Percentiles rank a stretch among this genome's conserved stretches.
Conservation (phyloP, 1,284 basidiomycete species). For the Heterobasidion occidentale region DNA sequence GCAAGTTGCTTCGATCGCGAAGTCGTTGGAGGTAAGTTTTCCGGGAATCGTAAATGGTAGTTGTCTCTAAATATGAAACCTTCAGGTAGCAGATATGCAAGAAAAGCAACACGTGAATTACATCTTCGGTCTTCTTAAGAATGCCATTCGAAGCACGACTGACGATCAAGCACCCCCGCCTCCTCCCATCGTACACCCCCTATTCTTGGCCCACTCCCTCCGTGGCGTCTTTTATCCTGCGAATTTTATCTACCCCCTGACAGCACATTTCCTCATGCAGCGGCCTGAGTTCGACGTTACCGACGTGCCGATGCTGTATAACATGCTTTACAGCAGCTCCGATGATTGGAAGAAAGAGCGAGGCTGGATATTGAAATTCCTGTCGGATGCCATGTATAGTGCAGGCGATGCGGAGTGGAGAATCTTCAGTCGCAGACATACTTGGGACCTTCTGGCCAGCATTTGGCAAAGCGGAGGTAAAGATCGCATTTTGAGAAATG, state of each 20-base stretch:
- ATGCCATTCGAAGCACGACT: slow-evolving; percentile 36
- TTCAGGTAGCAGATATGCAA: slow-evolving; percentile 62
- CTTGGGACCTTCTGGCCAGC: slow-evolving; percentile 82
- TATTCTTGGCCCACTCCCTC: slow-evolving; percentile 78
- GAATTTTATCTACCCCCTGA: slow-evolving; percentile 74
- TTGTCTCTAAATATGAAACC: background rate
- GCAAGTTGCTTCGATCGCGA: slow-evolving; percentile 48
- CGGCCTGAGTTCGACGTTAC: slow-evolving; percentile 64
- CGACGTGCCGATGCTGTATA: slow-evolving; percentile 83
- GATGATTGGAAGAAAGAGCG: slow-evolving; percentile 82
- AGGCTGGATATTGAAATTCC: slow-evolving; percentile 80
- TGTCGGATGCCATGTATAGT: slow-evolving; percentile 73
- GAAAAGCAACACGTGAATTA: slow-evolving; percentile 76
- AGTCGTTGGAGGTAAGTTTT: slow-evolving; percentile 44
- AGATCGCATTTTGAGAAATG: slow-evolving; percentile 46
- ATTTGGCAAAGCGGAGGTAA: slow-evolving; percentile 60
- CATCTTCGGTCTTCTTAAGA: slow-evolving; percentile 67
- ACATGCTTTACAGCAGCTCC: slow-evolving; percentile 75
- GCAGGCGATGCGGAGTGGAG: slow-evolving; percentile 71
- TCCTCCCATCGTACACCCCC: slow-evolving; percentile 69
- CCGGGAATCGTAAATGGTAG: background rate
- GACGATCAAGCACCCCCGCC: slow-evolving; percentile 28
- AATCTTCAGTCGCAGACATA: slow-evolving; percentile 74
- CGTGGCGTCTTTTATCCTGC: slow-evolving; percentile 73
- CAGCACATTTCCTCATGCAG: slow-evolving; percentile 79